A percentile compares a stretch with the other conserved stretches of the same genome.
phyloP scores from a whole-genome alignment of 2,329 filamentous ascomycete species.

The Calonectria multiphialidica region DNA sequence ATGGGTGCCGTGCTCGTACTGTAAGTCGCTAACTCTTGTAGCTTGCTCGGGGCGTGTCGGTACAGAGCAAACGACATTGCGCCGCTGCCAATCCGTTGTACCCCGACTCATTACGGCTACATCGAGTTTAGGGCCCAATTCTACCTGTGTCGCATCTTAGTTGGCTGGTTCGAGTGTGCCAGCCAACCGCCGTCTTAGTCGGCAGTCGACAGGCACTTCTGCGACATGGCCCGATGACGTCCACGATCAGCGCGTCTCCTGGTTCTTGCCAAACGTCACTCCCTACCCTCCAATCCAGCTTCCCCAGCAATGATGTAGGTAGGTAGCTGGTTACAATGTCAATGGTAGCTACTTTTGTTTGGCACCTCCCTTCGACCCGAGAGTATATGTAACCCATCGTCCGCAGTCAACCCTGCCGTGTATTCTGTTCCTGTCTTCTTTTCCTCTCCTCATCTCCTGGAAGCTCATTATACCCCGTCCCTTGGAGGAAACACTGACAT shows the following conservation, averaged over 20 bases:
- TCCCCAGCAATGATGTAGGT: slow-evolving; percentile 7
- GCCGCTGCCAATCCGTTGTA: not conserved
- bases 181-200: not conserved
- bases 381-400: slow-evolving; percentile 42
- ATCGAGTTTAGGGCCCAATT: not conserved
- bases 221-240: slow-evolving; percentile 48
- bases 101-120: not conserved
- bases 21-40: not conserved
- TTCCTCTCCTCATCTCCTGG: slow-evolving; percentile 25
- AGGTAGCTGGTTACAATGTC: not conserved
- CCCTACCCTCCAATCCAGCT: slow-evolving; percentile 28
- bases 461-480: slow-evolving; percentile 32
- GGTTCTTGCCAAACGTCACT: slow-evolving; percentile 51
- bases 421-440: slow-evolving; percentile 11
- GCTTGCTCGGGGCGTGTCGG: not conserved
- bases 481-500: slow-evolving; percentile 33
- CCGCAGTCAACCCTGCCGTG: not conserved
- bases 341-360: not conserved
- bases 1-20: not conserved
- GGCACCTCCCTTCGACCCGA: not conserved
- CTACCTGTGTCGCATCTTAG: slow-evolving; percentile 1
- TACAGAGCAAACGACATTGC: not conserved
- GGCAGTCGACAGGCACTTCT: slow-evolving; percentile 9
- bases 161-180: not conserved
- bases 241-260: slow-evolving; percentile 41